phyloP scores from a whole-genome alignment of 2,329 filamentous ascomycete genomes.

The Claviceps arundinis region DNA sequence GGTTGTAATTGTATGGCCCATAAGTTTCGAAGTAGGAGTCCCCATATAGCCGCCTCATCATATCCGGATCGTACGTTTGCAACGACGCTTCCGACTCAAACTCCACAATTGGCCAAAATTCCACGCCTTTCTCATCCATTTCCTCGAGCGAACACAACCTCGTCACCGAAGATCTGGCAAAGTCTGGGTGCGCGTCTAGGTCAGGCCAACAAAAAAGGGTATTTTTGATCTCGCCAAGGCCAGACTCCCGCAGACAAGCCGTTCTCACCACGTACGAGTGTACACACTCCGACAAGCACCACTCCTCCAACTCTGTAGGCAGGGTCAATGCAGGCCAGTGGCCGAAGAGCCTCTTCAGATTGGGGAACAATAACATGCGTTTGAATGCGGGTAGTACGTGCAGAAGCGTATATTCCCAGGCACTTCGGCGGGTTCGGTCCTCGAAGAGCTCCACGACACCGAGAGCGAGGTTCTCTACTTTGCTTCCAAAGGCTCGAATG shows the following conservation, averaged over 20 bases:
- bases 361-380: not conserved
- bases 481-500: slow-evolving; percentile 16
- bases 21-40: not conserved
- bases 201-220: no score
- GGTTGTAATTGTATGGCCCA: no score
- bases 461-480: slow-evolving; percentile 18
- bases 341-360: no score
- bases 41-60: slow-evolving; percentile 6
- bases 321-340: no score
- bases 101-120: slow-evolving; percentile 17
- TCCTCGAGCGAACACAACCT: not conserved
- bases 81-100: slow-evolving; percentile 14
- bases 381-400: not conserved
- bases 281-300: no score
- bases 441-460: slow-evolving; percentile 1
- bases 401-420: not conserved
- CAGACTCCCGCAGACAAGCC: no score
- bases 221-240: no score
- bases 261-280: no score
- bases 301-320: no score
- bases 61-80: slow-evolving; percentile 4
- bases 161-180: no score
- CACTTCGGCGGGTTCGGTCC: no score
- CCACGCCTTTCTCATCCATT: slow-evolving; percentile 6
- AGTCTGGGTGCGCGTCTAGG: no score